Conservation (phyloP, 257 asterid species). For the Solanum appendiculatum region DNA sequence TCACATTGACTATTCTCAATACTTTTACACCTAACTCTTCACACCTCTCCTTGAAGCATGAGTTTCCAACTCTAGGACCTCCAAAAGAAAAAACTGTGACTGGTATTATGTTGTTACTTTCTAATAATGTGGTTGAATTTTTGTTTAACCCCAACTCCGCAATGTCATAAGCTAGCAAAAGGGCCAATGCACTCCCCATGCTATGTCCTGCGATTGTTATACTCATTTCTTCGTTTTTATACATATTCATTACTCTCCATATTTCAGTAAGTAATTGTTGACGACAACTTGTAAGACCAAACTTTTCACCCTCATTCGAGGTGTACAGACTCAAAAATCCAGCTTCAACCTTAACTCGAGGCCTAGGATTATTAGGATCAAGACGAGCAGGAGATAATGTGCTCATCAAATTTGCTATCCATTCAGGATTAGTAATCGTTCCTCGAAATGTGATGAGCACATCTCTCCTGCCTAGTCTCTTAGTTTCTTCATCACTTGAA, state of each 20-base stretch:
- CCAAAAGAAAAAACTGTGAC: slow-evolving; percentile 36
- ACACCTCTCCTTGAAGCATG: slow-evolving; percentile 48
- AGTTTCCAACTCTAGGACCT: slow-evolving; percentile 68
- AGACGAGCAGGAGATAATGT: slow-evolving; percentile 39
- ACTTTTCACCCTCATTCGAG: slow-evolving; percentile 14
- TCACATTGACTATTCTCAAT: slow-evolving; percentile 43
- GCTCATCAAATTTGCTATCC: slow-evolving; percentile 59
- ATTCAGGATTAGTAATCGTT: slow-evolving; percentile 40
- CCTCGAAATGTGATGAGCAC: slow-evolving; percentile 49
- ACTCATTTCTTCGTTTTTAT: slow-evolving; percentile 38
- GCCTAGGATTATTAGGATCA: slow-evolving; percentile 31
- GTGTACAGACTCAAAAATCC: slow-evolving; percentile 60
- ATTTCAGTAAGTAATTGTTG: slow-evolving; percentile 58
- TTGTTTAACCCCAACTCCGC: slow-evolving; percentile 46
- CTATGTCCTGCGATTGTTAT: slow-evolving; percentile 56
- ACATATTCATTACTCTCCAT: slow-evolving; percentile 23
- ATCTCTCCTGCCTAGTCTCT: slow-evolving; percentile 40
- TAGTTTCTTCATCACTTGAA: slow-evolving; percentile 16
- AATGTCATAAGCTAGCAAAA: slow-evolving; percentile 37
- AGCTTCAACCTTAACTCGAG: slow-evolving; percentile 41
- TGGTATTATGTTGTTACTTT: background rate
- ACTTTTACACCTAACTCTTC: slow-evolving; percentile 58
- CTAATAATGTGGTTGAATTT: background rate
- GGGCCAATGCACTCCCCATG: slow-evolving; percentile 70
- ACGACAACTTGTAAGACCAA: slow-evolving; percentile 35